phyloP scores from a whole-genome alignment of 257 asterid species.

The Solanum dulcamara region DNA sequence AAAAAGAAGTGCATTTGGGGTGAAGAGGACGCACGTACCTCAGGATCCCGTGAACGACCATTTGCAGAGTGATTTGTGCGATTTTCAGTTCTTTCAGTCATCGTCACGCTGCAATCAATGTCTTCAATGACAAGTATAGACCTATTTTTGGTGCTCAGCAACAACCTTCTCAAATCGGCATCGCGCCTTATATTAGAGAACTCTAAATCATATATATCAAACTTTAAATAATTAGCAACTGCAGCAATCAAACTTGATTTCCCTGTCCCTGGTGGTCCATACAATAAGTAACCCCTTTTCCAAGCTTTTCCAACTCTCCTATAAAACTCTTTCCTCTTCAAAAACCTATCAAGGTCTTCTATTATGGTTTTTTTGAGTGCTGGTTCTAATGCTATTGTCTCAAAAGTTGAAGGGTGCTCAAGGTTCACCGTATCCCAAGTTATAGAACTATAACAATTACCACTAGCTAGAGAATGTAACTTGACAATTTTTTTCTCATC shows the following conservation, averaged over 20 bases:
- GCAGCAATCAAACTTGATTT: constrained; percentile 71
- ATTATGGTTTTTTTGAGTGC: constrained; percentile 15
- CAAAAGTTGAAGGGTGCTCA: constrained; percentile 68
- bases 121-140: constrained; percentile 75
- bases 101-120: constrained; percentile 54
- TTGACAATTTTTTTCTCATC: constrained; percentile 28
- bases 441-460: background rate
- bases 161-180: constrained; percentile 51
- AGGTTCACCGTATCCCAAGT: constrained; percentile 54
- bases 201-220: constrained; percentile 65
- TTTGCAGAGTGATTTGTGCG: background rate
- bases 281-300: constrained; percentile 69
- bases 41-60: constrained; percentile 13
- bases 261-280: constrained; percentile 80
- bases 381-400: constrained; percentile 50
- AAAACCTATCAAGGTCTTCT: constrained; percentile 53
- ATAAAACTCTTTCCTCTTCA: constrained; percentile 50
- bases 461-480: constrained; percentile 27
- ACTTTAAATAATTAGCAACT: constrained; percentile 59
- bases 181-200: constrained; percentile 37
- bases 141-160: constrained; percentile 45
- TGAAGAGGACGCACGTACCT: constrained; percentile 8
- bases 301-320: constrained; percentile 67
- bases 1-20: too few relatives aligned
- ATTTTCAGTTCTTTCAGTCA: constrained; percentile 28